Conservation (phyloP, 352 stramenopile genomes). For the Hyaloperonospora brassicae region DNA sequence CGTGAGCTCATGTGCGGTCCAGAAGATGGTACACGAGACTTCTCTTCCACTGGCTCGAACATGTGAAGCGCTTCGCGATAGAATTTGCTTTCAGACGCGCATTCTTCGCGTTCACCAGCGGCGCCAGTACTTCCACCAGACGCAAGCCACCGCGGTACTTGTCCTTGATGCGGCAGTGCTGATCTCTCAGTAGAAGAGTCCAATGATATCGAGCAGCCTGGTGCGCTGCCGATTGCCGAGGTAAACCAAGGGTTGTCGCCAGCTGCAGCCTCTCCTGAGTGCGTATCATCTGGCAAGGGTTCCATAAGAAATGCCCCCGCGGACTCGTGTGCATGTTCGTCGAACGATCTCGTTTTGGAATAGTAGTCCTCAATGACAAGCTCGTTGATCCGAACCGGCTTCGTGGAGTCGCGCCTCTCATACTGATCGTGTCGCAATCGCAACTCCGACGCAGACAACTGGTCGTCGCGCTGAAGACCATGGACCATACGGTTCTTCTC, state of each 20-base stretch:
- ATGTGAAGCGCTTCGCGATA: conserved; percentile 15
- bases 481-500: conserved; percentile 61
- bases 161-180: conserved; percentile 37
- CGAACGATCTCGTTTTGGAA: conserved; percentile 24
- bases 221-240: not conserved
- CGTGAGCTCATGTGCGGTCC: not conserved
- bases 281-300: conserved; percentile 8
- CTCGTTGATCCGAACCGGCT: conserved; percentile 64
- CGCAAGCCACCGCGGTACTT: conserved; percentile 58
- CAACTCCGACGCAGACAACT: conserved; percentile 51
- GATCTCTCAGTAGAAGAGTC: conserved; percentile 33
- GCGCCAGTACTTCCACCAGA: conserved; percentile 4
- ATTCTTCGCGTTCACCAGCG: conserved; percentile 12
- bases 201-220: no score
- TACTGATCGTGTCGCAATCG: conserved; percentile 41
- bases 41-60: conserved; percentile 49
- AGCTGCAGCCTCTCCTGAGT: not conserved
- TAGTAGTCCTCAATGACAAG: conserved; percentile 86
- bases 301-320: conserved; percentile 59
- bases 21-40: conserved; percentile 1
- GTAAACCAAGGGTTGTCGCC: conserved; percentile 64
- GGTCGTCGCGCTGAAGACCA: conserved; percentile 33
- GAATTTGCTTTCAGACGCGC: conserved; percentile 6
- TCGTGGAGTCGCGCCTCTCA: conserved; percentile 31
- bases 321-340: conserved; percentile 13